Percentiles rank a stretch among this genome's conserved stretches.
These are phyloP conservation scores for Knoxdaviesia capensis DNA, from an alignment of 2,329 filamentous ascomycete species.

Conservation along the genomic window DNA sequence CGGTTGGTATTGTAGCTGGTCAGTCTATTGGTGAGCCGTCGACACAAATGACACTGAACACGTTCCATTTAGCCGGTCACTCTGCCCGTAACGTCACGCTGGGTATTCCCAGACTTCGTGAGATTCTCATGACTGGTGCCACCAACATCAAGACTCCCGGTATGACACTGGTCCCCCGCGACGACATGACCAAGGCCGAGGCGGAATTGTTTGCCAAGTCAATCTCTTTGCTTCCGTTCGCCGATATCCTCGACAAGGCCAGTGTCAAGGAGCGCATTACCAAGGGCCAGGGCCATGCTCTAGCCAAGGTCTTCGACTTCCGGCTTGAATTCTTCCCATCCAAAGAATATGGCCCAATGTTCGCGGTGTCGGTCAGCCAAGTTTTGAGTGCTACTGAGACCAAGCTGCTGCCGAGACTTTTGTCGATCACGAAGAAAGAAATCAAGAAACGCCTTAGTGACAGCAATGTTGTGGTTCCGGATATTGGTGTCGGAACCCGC, in stretches of 20 bases:
- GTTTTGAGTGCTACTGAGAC: conserved; percentile 64
- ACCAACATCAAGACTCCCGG: conserved; percentile 72
- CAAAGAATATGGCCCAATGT: conserved; percentile 65
- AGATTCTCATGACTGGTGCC: conserved; percentile 97
- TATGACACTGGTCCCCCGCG: conserved; percentile 66
- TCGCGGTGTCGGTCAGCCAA: conserved; percentile 62
- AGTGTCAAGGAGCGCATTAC: conserved; percentile 65
- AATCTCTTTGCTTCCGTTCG: conserved; percentile 69
- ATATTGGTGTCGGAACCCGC: conserved; percentile 32
- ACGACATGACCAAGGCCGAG: conserved; percentile 47
- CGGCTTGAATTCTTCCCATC: conserved; percentile 67
- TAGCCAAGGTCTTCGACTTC: conserved; percentile 74
- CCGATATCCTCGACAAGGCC: conserved; percentile 66
- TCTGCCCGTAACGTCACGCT: conserved; percentile 97
- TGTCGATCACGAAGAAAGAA: conserved; percentile 52
- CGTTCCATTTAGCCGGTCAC: conserved; percentile 97
- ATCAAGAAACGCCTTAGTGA: conserved; percentile 60
- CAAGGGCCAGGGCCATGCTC: conserved; percentile 41
- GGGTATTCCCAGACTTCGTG: conserved; percentile 88
- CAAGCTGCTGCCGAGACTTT: conserved; percentile 54
- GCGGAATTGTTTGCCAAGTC: conserved; percentile 73
- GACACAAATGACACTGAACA: conserved; percentile 98
- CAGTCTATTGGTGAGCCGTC: conserved; percentile 95
- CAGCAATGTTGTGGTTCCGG: conserved; percentile 51
- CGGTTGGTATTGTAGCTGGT: conserved; percentile 87